Percentiles rank a stretch among this genome's conserved stretches.
These are phyloP conservation scores for Saprolegnia diclina DNA, from an alignment of 352 stramenopile genomes.

Conservation along the genomic window DNA sequence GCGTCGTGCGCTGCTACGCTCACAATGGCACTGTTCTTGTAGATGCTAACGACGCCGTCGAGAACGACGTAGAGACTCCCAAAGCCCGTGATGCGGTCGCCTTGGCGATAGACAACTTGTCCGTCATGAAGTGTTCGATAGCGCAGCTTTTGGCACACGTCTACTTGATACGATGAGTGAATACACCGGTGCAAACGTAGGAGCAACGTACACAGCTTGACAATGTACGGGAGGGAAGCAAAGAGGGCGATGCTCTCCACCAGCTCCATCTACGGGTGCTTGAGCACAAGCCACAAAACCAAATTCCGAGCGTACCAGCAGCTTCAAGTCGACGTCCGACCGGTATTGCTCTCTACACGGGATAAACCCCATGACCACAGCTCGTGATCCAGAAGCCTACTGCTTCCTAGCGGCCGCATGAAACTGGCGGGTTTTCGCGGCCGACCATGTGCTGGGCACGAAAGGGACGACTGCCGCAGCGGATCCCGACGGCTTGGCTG, in stretches of 20 bases:
- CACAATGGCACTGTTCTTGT: conserved; percentile 4
- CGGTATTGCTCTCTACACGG: conserved; percentile 15
- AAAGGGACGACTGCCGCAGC: conserved; percentile 1
- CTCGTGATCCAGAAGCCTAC: neutral
- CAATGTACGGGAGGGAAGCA: conserved; percentile 8
- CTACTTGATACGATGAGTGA: neutral
- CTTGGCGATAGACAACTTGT: conserved; percentile 24
- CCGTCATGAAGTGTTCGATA: conserved; percentile 10
- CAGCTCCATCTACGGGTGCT: conserved; percentile 20
- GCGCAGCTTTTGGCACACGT: conserved; percentile 8
- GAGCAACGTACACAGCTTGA: conserved; percentile 11
- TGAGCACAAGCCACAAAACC: neutral
- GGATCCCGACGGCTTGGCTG: neutral
- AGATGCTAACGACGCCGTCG: conserved; percentile 14
- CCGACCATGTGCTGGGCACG: conserved; percentile 7
- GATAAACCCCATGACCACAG: neutral
- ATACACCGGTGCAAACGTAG: neutral
- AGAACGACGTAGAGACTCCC: conserved; percentile 12
- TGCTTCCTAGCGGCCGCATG: conserved; percentile 15
- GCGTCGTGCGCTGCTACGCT: neutral
- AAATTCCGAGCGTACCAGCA: neutral
- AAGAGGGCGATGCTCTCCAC: conserved; percentile 19
- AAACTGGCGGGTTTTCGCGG: conserved; percentile 17
- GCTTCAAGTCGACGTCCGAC: conserved; percentile 18
- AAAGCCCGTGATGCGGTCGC: neutral